Evolutionary conservation across 2,329 filamentous ascomycete genomes (phyloP), one percentile per base, ranked within the genome.

Genomic region (Aphanoascus verrucosus): DNA sequence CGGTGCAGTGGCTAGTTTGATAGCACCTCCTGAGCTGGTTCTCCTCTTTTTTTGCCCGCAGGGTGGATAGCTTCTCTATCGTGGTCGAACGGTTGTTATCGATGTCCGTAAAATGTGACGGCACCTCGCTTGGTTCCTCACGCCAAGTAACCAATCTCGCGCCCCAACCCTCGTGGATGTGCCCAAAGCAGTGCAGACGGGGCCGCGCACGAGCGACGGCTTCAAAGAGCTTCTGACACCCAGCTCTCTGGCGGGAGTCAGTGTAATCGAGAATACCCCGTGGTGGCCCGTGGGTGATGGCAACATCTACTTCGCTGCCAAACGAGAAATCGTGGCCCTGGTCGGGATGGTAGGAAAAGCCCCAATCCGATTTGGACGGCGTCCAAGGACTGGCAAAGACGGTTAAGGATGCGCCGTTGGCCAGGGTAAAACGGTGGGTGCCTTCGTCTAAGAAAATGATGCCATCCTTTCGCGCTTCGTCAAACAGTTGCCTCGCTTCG

Each of bases 361-460:
- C 77, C 73, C 74, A 76, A 15, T 65, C 64, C 3, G 71, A 71
- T 2, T 65, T 61, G 0, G 68, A 70, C 0, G 77, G 77, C 0
- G 78, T 81, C 52, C 69, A 76, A 1, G 75, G 77, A 55, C 76
- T 80, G 2, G 78, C 77, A 49, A 75, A 81, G 7, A 82, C 64
- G 0, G 58, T 72, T 14, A 82, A 60, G 0, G 23, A 45, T 0
- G 77, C 74, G 1, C 78, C 77, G 59, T 80, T 82, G 1, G 58
- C 15, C 0, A 83, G 67, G 0, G 41, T 54, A 52, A 82, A 77
- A 1, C 56, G 43, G 56, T 81, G 65, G 0, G 61, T 73, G 1
- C 79, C 78, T 62, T 78, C 72, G 5, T 77, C 72, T 0, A 82
- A 65, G 35, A 78, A 73, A 1, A 58, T 59, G 1, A 82, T 74